Conservation (phyloP, 2,329 filamentous ascomycete genomes). For the Fusarium citri region DNA sequence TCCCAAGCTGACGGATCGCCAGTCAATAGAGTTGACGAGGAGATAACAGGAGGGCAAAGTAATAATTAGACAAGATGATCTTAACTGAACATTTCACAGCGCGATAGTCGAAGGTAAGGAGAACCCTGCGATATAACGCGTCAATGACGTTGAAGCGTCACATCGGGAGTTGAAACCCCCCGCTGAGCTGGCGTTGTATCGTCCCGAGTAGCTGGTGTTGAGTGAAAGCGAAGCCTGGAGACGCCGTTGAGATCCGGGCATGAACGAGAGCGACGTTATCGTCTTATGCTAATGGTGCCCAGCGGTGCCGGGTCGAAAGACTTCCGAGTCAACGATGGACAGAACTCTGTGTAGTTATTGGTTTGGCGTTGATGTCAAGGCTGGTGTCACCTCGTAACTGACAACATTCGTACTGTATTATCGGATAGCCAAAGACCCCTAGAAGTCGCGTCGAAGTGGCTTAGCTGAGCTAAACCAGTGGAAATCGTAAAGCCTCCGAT, state of each 20-base stretch:
- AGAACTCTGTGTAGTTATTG: not conserved
- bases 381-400: constrained; percentile 4
- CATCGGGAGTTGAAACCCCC: not conserved
- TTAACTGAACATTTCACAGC: not conserved
- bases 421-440: constrained; percentile 8
- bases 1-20: constrained; percentile 6
- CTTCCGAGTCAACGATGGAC: not conserved
- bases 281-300: not conserved
- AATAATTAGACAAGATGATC: not conserved
- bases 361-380: constrained; percentile 31
- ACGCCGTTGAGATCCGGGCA: not conserved
- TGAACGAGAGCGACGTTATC: not conserved
- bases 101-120: not conserved
- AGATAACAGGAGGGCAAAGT: not conserved
- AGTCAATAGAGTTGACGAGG: constrained; percentile 1
- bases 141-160: constrained; percentile 19
- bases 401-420: not conserved
- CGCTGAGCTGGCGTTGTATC: not conserved
- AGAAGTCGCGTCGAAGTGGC: constrained; percentile 5
- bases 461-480: not conserved
- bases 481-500: not conserved
- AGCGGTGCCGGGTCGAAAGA: constrained; percentile 3
- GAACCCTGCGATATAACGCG: constrained; percentile 22
- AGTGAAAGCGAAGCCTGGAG: not conserved
- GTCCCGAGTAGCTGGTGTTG: not conserved